These are phyloP conservation scores for Scenedesmus sp. DNA, from an alignment of 163 green algal genomes.

Conservation along the genomic window DNA sequence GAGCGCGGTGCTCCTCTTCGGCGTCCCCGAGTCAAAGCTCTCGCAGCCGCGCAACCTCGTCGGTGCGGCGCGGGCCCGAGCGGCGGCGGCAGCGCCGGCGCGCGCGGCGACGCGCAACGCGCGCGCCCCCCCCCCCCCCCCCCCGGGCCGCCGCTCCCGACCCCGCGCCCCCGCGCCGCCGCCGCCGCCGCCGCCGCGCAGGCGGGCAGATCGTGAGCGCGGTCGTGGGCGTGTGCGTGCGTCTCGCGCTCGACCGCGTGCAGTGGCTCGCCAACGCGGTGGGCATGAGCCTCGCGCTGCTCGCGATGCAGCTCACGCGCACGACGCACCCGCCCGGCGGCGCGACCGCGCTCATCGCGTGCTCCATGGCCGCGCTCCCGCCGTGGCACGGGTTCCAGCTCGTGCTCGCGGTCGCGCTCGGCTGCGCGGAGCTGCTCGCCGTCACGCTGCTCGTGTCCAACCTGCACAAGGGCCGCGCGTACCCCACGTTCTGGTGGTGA, in stretches of 20 bases:
- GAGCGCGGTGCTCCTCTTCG: slow-evolving; percentile 67
- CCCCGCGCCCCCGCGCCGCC: not conserved
- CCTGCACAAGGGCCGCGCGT: slow-evolving; percentile 46
- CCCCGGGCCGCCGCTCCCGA: not conserved
- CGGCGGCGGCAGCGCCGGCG: not conserved
- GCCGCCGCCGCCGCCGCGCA: slow-evolving; percentile 2
- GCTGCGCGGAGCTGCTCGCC: slow-evolving; percentile 50
- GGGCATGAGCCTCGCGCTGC: slow-evolving; percentile 63
- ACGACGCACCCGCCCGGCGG: slow-evolving; percentile 71
- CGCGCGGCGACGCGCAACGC: not conserved
- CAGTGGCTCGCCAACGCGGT: slow-evolving; percentile 62
- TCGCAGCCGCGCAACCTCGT: slow-evolving; percentile 69
- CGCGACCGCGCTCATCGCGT: slow-evolving; percentile 67
- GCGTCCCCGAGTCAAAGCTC: slow-evolving; percentile 62
- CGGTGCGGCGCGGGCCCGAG: slow-evolving; percentile 26
- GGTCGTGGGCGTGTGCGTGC: slow-evolving; percentile 56
- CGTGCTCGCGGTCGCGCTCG: slow-evolving; percentile 60
- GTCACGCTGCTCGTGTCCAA: slow-evolving; percentile 66
- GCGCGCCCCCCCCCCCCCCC: not conserved
- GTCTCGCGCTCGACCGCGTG: slow-evolving; percentile 45
- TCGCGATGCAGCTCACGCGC: slow-evolving; percentile 62
- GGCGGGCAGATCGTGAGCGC: slow-evolving; percentile 67
- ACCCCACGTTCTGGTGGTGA: slow-evolving; percentile 68
- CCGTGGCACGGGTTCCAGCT: slow-evolving; percentile 61
- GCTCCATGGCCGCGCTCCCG: not conserved